phyloP scores from a whole-genome alignment of 2,329 filamentous ascomycete species.

The Zymoseptoria tritici region DNA sequence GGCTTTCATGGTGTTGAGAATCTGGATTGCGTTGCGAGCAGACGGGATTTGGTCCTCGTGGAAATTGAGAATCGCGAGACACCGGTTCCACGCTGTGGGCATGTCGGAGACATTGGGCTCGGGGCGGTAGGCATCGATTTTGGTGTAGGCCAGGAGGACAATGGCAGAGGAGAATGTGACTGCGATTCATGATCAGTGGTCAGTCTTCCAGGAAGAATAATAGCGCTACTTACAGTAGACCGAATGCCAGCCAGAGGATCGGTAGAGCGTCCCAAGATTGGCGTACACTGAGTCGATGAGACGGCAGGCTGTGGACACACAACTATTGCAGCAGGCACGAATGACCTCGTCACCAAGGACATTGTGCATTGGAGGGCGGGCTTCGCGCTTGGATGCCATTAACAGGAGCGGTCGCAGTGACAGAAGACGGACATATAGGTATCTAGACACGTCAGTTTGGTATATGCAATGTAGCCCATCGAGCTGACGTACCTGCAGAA shows the following conservation, averaged over 20 bases:
- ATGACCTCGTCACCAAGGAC: slow-evolving; percentile 31
- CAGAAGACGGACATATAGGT: slow-evolving; percentile 19
- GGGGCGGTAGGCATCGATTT: slow-evolving; percentile 8
- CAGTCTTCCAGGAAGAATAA: not conserved
- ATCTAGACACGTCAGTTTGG: slow-evolving; percentile 2
- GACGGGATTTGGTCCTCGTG: slow-evolving; percentile 20
- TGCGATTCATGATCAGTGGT: not conserved
- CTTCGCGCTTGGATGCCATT: slow-evolving; percentile 28
- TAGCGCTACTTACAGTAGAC: slow-evolving; percentile 12
- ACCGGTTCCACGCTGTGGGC: slow-evolving; percentile 18
- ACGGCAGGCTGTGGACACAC: slow-evolving; percentile 30
- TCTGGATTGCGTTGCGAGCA: slow-evolving; percentile 16
- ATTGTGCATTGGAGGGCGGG: slow-evolving; percentile 12
- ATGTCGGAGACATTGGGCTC: slow-evolving; percentile 7
- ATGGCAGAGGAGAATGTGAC: slow-evolving; percentile 21
- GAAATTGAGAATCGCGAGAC: slow-evolving; percentile 16
- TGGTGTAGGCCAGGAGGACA: slow-evolving; percentile 19
- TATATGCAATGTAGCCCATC: not conserved
- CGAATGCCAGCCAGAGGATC: slow-evolving; percentile 21
- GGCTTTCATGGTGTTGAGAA: slow-evolving; percentile 18
- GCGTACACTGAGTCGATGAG: slow-evolving; percentile 31
- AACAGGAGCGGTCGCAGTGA: slow-evolving; percentile 23
- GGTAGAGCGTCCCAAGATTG: slow-evolving; percentile 23
- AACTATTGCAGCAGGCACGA: slow-evolving; percentile 22
- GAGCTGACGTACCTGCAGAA: slow-evolving; percentile 7